phyloP scores from a whole-genome alignment of 805 yeast species.

The Metschnikowia peoriensis region DNA sequence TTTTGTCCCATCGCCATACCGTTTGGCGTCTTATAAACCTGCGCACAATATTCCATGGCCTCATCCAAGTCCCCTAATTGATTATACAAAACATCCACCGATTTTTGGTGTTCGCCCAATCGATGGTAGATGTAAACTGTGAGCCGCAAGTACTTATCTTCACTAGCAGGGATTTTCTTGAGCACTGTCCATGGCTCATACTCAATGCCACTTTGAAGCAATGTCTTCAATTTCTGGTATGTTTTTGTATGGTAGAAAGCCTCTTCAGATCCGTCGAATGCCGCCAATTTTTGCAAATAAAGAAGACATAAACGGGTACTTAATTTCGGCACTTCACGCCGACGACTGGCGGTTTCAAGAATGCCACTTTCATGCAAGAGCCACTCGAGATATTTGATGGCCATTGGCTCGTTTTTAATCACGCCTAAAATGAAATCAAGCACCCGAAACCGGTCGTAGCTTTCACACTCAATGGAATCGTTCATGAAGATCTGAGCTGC shows the following conservation, averaged over 20 bases:
- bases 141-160: slow-evolving; percentile 39
- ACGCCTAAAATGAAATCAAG: slow-evolving; percentile 46
- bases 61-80: slow-evolving; percentile 53
- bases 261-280: slow-evolving; percentile 4
- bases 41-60: slow-evolving; percentile 63
- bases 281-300: slow-evolving; percentile 28
- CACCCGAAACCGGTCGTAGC: slow-evolving; percentile 53
- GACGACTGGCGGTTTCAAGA: slow-evolving; percentile 17
- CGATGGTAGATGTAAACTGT: slow-evolving; percentile 58
- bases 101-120: slow-evolving; percentile 59
- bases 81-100: slow-evolving; percentile 59
- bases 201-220: slow-evolving; percentile 30
- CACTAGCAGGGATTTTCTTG: slow-evolving; percentile 32
- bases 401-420: slow-evolving; percentile 23
- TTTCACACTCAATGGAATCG: slow-evolving; percentile 58
- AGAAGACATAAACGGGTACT: slow-evolving; percentile 35
- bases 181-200: slow-evolving; percentile 40
- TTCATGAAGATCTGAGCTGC: slow-evolving; percentile 59
- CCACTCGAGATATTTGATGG: slow-evolving; percentile 47
- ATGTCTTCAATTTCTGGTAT: slow-evolving; percentile 31
- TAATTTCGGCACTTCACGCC: slow-evolving; percentile 24
- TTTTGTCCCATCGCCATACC: slow-evolving; percentile 39
- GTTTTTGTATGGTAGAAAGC: slow-evolving; percentile 14
- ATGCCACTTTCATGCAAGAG: slow-evolving; percentile 36
- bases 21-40: slow-evolving; percentile 36